Conservation (phyloP, 1,284 basidiomycete genomes). For the Malassezia psittaci region DNA sequence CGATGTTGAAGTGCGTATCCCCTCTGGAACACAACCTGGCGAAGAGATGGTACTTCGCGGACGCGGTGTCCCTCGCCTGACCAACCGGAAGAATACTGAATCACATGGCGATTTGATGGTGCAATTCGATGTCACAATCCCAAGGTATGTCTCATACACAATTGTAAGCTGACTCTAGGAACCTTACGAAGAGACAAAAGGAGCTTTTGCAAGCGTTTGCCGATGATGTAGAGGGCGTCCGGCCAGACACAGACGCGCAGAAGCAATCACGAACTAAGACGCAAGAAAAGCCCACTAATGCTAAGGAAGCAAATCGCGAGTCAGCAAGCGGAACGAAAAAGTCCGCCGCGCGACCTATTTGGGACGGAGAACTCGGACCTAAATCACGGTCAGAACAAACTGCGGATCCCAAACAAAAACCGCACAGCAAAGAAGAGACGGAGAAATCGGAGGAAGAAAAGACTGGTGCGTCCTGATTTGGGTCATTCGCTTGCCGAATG, state of each 20-base stretch:
- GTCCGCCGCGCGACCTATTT: not conserved
- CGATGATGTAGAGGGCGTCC: constrained; percentile 73
- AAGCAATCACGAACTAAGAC: constrained; percentile 33
- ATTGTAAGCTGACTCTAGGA: constrained; percentile 52
- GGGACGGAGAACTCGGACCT: not conserved
- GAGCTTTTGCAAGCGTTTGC: constrained; percentile 79
- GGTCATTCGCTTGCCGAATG: not conserved
- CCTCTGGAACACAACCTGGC: constrained; percentile 85
- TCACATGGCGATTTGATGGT: constrained; percentile 73
- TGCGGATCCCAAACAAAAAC: not conserved
- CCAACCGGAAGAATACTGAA: constrained; percentile 51
- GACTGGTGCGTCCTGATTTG: constrained; percentile 17
- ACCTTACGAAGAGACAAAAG: constrained; percentile 69
- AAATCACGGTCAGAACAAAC: not conserved
- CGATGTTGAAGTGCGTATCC: constrained; percentile 87
- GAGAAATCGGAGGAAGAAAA: not conserved
- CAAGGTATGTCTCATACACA: constrained; percentile 58
- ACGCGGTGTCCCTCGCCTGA: constrained; percentile 61
- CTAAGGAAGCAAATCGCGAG: not conserved
- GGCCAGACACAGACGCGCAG: not conserved
- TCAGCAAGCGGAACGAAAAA: not conserved
- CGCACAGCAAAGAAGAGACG: not conserved
- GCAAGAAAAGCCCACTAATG: not conserved
- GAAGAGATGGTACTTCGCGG: constrained; percentile 92
- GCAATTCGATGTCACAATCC: constrained; percentile 75